Evolutionary conservation across 2,329 filamentous ascomycete species (phyloP), one percentile per base, ranked within the genome.

Genomic region (Nannizziopsis barbatae): DNA sequence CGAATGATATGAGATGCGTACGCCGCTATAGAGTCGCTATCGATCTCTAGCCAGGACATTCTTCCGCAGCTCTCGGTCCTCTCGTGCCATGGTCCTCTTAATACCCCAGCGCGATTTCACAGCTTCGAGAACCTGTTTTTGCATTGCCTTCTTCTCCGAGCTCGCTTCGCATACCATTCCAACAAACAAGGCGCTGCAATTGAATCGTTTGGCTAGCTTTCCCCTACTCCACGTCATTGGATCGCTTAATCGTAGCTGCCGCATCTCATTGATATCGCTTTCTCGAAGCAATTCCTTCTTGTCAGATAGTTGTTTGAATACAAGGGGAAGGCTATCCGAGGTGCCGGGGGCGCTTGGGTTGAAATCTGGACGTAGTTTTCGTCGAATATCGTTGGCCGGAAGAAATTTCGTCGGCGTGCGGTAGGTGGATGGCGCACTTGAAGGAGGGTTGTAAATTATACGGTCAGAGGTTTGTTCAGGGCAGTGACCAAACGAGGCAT

Each of bases 401-500:
- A 84, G 70, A 61, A 84, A 84, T 55, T 80, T 79, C 22, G 71
- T 65, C 1, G 80, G 80, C 1, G 80, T 84, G 60, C 81, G 76
- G 58, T 79, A 80, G 18, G 79, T 73, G 52, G 72, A 79, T 6
- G 80, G 79, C 5, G 76, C 73, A 22, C 77, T 76, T 5, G 79
- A 77, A 0, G 80, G 80, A 32, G 80, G 80, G 56, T 83, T 83
- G 71, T 78, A 79, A 60, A 83, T 72, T 60, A 81, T 79, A 58
- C 76, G 73, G 50, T 77, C 72, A 52, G 67, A 65, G 15, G 58
- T 53, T 52, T 66, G 62, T 15, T 57, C 57, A 5, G 69, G 62
- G 8, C 57, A 54, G 11, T 62, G 57, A 12, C 64, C 64, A 56
- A 75, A 75, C n/a, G 71, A 72, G 10, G 68, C 64, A 60, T 75